Evolutionary conservation across 2,329 filamentous ascomycete genomes (phyloP).

Genomic region (Diaporthe aspalathi): DNA sequence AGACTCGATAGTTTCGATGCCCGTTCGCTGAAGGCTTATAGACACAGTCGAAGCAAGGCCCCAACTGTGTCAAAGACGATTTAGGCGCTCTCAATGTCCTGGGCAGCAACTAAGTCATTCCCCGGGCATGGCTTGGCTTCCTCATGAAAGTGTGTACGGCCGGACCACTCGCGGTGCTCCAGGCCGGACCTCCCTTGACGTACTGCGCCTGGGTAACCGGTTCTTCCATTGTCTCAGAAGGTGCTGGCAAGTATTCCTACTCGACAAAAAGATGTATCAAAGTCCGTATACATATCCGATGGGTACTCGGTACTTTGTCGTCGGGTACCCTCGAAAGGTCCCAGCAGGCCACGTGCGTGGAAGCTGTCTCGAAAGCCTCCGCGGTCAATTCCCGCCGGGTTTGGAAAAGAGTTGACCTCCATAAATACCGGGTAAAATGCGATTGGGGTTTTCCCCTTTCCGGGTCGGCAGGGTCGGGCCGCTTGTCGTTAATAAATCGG

Average conservation of each 20-base stretch:
- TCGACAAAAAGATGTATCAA: neutral
- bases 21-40: neutral
- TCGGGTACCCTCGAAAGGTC: neutral
- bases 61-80: neutral
- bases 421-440: too few species aligned
- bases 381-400: neutral
- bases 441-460: neutral
- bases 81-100: too few species aligned
- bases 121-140: neutral
- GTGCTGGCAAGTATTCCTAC: neutral
- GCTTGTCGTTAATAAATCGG: neutral
- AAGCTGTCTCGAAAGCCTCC: neutral
- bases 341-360: neutral
- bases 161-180: neutral
- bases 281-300: neutral
- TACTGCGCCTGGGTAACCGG: neutral
- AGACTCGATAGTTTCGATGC: neutral
- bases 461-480: slow-evolving; percentile 7
- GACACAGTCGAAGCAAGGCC: neutral
- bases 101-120: neutral
- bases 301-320: neutral
- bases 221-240: too few species aligned
- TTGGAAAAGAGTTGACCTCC: neutral
- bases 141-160: too few species aligned
- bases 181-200: too few species aligned